Percentiles rank a stretch among this genome's conserved stretches.
Conservation (phyloP, 306 rosid species). For the Citrullus mucosospermus region DNA sequence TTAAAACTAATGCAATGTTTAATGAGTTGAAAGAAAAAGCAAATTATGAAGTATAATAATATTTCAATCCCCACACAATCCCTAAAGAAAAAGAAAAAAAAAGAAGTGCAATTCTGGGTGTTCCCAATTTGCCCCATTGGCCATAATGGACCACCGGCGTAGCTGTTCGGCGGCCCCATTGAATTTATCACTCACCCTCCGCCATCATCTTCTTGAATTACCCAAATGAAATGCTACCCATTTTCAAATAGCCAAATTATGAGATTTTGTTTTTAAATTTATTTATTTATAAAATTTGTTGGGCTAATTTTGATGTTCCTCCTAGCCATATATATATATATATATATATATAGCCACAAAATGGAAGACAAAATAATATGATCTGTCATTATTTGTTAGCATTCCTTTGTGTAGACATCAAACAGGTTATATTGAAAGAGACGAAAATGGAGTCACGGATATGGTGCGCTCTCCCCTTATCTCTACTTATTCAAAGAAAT, state of each 20-base stretch:
- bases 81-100: background rate
- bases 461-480: background rate
- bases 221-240: background rate
- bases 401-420: background rate
- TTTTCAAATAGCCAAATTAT: background rate
- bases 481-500: background rate
- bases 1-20: background rate
- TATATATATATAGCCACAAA: too few relatives aligned
- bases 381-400: background rate
- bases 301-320: too few relatives aligned
- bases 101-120: background rate
- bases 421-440: background rate
- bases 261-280: background rate
- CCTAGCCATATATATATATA: too few relatives aligned
- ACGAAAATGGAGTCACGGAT: background rate
- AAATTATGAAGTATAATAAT: background rate
- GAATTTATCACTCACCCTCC: slow-evolving; percentile 3
- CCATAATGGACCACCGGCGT: background rate
- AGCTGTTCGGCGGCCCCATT: background rate
- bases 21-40: background rate
- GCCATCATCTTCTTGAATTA: background rate
- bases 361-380: too few relatives aligned
- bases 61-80: background rate
- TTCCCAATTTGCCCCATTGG: background rate
- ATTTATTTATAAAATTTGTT: too few relatives aligned